Evolutionary conservation across 208 protist species (phyloP), one percentile per base, ranked within the genome.

Genomic region (Crithidia bombi): DNA sequence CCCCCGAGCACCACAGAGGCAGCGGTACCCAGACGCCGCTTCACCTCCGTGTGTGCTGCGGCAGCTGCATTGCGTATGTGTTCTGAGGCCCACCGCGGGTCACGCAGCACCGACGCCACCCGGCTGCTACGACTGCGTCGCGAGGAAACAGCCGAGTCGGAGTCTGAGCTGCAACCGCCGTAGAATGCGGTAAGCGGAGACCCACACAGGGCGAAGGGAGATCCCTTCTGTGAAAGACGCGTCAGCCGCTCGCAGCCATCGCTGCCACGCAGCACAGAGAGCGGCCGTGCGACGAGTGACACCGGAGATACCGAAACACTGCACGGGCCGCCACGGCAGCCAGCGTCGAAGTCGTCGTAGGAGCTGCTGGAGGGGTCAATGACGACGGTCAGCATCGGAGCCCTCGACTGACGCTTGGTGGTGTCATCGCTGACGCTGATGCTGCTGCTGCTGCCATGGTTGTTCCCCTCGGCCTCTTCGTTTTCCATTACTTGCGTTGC

Each of bases 71-170:
- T 0, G 30, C 69, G 61, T 10, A 64, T 52, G 59, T 57, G 52
- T 52, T 75, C 69, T 1, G 58, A 32, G 7, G 61, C 61, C 69
- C 58, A 68, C 21, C 69, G 69, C 35, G 69, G 69, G 28, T 75
- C 69, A 2, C 21, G 11, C 43, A 75, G 61, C 17, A 68, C 51
- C 36, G 61, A 61, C 14, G 43, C 19, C 10, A 68, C 39, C 30
- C 26, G 62, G 23, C 62, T 62, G 33, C 30, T 49, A 35, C 61
- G 17, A 36, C 69, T 63, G 51, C 59, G 38, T 19, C 51, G 56
- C 19, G 58, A 55, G 5, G 67, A 61, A 0, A 59, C 26, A 15
- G 59, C 58, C 0, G 49, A 66, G 28, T 65, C 46, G 47, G 17
- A 30, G 49, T 66, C 61, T 14, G 44, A 50, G 43, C 49, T 35